Evolutionary conservation across 2,329 filamentous ascomycete species (phyloP), one percentile per base, ranked within the genome.

Genomic region (Thielaviopsis cerberus): DNA sequence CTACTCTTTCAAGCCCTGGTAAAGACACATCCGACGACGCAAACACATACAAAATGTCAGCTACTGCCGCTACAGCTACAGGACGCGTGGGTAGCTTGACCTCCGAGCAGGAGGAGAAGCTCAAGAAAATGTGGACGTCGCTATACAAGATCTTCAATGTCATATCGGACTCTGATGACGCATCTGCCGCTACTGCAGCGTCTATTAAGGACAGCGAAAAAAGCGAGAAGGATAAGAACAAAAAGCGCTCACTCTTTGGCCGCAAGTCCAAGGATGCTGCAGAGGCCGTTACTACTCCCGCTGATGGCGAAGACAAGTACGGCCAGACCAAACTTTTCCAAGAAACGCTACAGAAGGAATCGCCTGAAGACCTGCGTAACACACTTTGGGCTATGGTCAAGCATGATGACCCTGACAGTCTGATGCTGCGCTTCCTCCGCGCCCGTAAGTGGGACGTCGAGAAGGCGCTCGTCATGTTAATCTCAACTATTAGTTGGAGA

Each of bases 391-490:
- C 74, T 63, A 94, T 96, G 88, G 80, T 91, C 60, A 98, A 97
- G 74, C 85, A 92, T 65, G 92, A 98, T 67, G 82, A 97, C 67
- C 92, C 92, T 0, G 92, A 98, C 71, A 85, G 84, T 1, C 74
- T 94, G 20, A 72, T 91, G 17, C 72, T 95, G 59, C 82, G 89
- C 50, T 95, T 94, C 69, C 74, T 95, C 59, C 78, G 89, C 55
- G 89, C 89, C n/a, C 78, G 89, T 52, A 94, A 94, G 71, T 98
- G 92, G 92, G 88, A 98, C 67, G 82, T 95, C 20, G 85, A 95
- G 55, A 89, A 88, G 68, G 92, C 92, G 3, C 76, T 97, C 25
- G 79, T 95, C 63, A 98, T 98, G 92, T 73, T 96, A 69, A 79
- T 98, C 51, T 88, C 88, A 1, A 95, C 92, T 0, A 87, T 97